Conservation (phyloP, 78 protist species). For the Dictyostelium capitatum region DNA sequence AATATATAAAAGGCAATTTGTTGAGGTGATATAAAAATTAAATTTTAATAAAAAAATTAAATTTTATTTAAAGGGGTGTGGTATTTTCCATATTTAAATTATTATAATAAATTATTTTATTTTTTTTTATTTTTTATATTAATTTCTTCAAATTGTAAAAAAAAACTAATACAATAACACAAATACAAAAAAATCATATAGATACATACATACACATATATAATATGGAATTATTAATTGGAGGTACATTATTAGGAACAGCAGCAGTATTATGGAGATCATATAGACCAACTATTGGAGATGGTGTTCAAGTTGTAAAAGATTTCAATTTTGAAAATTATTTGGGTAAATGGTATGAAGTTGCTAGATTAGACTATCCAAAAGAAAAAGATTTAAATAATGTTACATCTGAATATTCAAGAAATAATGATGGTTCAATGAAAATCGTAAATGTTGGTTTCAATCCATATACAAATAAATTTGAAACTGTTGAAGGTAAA, state of each 20-base stretch:
- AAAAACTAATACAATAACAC: too few relatives aligned
- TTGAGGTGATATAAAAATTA: too few relatives aligned
- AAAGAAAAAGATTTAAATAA: neutral
- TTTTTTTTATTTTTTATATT: too few relatives aligned
- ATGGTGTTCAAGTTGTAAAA: neutral
- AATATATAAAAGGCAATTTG: too few relatives aligned
- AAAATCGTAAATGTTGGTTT: neutral
- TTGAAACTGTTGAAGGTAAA: neutral
- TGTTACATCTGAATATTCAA: neutral
- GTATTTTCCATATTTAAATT: too few relatives aligned
- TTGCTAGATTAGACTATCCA: neutral
- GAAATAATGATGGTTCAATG: neutral
- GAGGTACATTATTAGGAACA: constrained; percentile 7
- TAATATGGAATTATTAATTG: constrained; percentile 16
- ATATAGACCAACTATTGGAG: neutral
- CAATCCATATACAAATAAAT: neutral
- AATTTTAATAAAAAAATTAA: too few relatives aligned
- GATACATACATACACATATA: too few relatives aligned
- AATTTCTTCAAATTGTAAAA: too few relatives aligned
- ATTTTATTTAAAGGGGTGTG: too few relatives aligned
- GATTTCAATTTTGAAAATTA: neutral
- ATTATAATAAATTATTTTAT: too few relatives aligned
- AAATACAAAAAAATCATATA: too few relatives aligned
- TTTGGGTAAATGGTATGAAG: constrained; percentile 25
- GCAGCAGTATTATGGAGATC: neutral